Conservation (phyloP, 1,139 yeast species). For the Hyphopichia pseudoburtonii region DNA sequence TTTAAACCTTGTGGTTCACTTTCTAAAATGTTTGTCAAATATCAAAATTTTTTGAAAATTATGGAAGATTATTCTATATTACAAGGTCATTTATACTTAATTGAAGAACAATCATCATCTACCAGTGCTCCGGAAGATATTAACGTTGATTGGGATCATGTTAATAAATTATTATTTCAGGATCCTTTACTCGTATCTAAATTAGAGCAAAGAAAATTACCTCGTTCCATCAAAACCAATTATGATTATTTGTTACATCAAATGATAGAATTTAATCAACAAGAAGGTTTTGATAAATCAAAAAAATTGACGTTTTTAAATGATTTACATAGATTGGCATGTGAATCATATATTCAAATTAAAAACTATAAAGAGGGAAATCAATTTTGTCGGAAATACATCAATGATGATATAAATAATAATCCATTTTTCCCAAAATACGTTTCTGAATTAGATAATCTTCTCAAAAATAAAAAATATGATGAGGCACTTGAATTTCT, state of each 20-base stretch:
- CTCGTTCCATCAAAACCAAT: slow-evolving; percentile 25
- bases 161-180: slow-evolving; percentile 23
- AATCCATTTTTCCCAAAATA: slow-evolving; percentile 45
- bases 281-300: slow-evolving; percentile 13
- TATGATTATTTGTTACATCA: slow-evolving; percentile 32
- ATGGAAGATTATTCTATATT: slow-evolving; percentile 47
- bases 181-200: slow-evolving; percentile 31
- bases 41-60: slow-evolving; percentile 30
- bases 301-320: slow-evolving; percentile 19
- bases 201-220: slow-evolving; percentile 28
- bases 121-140: slow-evolving; percentile 18
- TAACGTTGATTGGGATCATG: slow-evolving; percentile 25
- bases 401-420: slow-evolving; percentile 26
- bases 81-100: slow-evolving; percentile 36
- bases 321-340: slow-evolving; percentile 41
- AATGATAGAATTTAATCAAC: slow-evolving; percentile 19
- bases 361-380: slow-evolving; percentile 28
- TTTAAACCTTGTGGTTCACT: slow-evolving; percentile 50
- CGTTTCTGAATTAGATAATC: slow-evolving; percentile 43
- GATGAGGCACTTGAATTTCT: slow-evolving; percentile 44
- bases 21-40: slow-evolving; percentile 44
- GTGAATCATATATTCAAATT: slow-evolving; percentile 45
- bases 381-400: slow-evolving; percentile 33
- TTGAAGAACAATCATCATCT: slow-evolving; percentile 11
- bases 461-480: slow-evolving; percentile 39